A percentile compares a stretch with the other conserved stretches of the same genome.
These are phyloP conservation scores for Xylaria sp. DNA, from an alignment of 2,329 filamentous ascomycete species.

Conservation along the genomic window DNA sequence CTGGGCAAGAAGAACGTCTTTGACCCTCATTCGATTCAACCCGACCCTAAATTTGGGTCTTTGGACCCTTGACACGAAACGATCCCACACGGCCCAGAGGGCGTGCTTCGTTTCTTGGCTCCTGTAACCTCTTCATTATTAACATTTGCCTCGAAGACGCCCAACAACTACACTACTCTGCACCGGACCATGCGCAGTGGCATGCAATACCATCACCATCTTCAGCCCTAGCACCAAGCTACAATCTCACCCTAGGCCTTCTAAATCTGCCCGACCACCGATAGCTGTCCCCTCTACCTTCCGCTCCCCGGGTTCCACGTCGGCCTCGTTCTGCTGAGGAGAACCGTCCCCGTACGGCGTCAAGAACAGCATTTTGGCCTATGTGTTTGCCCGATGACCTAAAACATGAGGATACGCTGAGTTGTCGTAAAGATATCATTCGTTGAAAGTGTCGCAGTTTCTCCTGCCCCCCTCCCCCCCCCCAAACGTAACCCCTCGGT, in stretches of 20 bases:
- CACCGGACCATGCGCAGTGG: constrained; percentile 21
- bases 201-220: constrained; percentile 20
- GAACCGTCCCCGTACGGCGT: background rate
- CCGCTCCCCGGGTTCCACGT: no score
- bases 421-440: constrained; percentile 17
- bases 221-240: constrained; percentile 19
- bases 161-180: no score
- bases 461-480: background rate
- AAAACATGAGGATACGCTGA: constrained; percentile 3
- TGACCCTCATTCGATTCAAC: constrained; percentile 15
- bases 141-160: background rate
- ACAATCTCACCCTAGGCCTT: background rate
- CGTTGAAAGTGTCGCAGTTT: constrained; percentile 11
- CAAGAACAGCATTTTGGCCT: background rate
- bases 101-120: constrained; percentile 23
- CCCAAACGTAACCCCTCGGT: constrained; percentile 9
- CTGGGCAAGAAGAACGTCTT: constrained; percentile 3
- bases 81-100: constrained; percentile 4
- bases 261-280: background rate
- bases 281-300: background rate
- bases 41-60: constrained; percentile 19
- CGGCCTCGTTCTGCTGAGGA: no score
- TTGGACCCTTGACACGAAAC: constrained; percentile 24
- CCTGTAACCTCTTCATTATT: constrained; percentile 14
- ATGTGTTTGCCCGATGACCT: background rate